Evolutionary conservation across 2,329 filamentous ascomycete species (phyloP).

Genomic region (Aspergillus pseudoterreus): DNA sequence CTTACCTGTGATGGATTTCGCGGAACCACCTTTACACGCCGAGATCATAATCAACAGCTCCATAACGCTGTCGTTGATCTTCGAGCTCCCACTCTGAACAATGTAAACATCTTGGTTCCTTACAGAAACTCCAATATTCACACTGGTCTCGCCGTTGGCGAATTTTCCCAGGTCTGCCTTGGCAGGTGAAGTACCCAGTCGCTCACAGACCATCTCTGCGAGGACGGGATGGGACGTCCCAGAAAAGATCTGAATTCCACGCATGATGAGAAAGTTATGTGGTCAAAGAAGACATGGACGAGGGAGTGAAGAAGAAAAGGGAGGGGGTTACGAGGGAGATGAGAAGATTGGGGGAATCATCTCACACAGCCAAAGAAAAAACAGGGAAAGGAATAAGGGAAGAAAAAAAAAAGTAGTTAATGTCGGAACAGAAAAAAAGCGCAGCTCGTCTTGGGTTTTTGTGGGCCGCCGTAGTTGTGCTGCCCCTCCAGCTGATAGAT

Average conservation of each 20-base stretch:
- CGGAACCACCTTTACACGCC: constrained; percentile 95
- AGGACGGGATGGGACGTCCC: constrained; percentile 63
- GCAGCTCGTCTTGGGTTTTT: constrained; percentile 9
- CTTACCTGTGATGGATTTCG: constrained; percentile 92
- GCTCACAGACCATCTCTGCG: constrained; percentile 63
- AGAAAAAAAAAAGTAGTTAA: constrained; percentile 12
- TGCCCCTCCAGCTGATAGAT: background rate
- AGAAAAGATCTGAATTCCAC: constrained; percentile 64
- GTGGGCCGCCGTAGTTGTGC: constrained; percentile 11
- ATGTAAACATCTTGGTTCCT: constrained; percentile 99
- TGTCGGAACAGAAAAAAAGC: constrained; percentile 7
- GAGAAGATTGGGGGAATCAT: constrained; percentile 7
- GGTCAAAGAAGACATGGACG: constrained; percentile 14
- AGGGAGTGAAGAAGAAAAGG: constrained; percentile 8
- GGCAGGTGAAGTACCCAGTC: constrained; percentile 58
- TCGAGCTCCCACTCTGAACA: constrained; percentile 90
- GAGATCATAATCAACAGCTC: constrained; percentile 99
- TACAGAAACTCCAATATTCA: constrained; percentile 67
- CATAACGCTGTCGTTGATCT: constrained; percentile 99
- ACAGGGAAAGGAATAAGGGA: constrained; percentile 9
- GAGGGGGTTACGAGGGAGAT: constrained; percentile 6
- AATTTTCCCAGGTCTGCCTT: constrained; percentile 63
- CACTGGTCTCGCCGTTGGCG: constrained; percentile 67
- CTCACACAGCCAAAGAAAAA: constrained; percentile 10
- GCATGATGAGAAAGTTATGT: constrained; percentile 46